phyloP scores from a whole-genome alignment of 1,139 yeast species.

The Lodderomyces pseudojiufengensis region DNA sequence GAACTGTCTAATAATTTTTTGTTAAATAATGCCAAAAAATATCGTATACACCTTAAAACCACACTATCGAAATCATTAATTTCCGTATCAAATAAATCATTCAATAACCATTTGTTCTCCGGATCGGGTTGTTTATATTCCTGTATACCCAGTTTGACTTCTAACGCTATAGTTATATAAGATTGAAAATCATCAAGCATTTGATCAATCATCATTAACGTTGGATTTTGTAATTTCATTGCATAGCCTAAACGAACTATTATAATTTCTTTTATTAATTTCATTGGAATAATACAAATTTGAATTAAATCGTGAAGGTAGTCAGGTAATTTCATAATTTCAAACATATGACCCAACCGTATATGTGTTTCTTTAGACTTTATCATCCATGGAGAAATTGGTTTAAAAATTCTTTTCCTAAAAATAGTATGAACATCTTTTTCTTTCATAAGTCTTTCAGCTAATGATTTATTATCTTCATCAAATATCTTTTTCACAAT shows the following conservation, averaged over 20 bases:
- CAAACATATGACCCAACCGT: constrained; percentile 58
- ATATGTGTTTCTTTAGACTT: constrained; percentile 75
- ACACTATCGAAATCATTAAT: constrained; percentile 60
- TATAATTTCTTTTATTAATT: constrained; percentile 76
- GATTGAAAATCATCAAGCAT: constrained; percentile 83
- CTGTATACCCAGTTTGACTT: constrained; percentile 64
- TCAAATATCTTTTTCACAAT: constrained; percentile 44
- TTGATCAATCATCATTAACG: constrained; percentile 95
- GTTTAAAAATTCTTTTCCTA: constrained; percentile 53
- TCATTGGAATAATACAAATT: constrained; percentile 73
- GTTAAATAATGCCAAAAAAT: constrained; percentile 67
- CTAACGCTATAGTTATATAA: constrained; percentile 72
- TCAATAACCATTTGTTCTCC: constrained; percentile 67
- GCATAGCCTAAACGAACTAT: constrained; percentile 76
- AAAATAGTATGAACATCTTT: constrained; percentile 74
- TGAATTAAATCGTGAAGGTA: constrained; percentile 65
- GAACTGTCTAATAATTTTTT: constrained; percentile 78
- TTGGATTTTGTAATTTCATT: constrained; percentile 73
- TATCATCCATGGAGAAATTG: constrained; percentile 68
- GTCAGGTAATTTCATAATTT: constrained; percentile 71
- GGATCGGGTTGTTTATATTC: constrained; percentile 64
- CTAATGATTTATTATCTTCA: constrained; percentile 64
- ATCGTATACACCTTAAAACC: constrained; percentile 70
- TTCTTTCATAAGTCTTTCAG: constrained; percentile 82
- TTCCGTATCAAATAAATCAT: constrained; percentile 60